These are phyloP conservation scores for Apiotrichum gamsii DNA, from an alignment of 1,284 basidiomycete species.

Conservation along the genomic window DNA sequence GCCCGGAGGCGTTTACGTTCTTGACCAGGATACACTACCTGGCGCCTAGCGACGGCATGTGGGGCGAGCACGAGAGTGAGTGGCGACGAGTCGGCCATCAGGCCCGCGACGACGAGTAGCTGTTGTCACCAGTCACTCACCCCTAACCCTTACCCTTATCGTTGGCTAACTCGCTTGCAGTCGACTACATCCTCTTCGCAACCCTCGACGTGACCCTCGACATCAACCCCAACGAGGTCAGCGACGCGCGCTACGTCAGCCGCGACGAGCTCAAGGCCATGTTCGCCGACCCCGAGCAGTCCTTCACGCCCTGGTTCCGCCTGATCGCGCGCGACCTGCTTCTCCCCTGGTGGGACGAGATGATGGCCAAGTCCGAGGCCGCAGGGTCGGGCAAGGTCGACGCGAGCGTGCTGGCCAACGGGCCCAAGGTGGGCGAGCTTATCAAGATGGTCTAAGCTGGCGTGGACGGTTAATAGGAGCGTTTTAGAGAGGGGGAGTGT, in stretches of 20 bases:
- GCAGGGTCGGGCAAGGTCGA: slow-evolving; percentile 32
- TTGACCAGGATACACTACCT: slow-evolving; percentile 96
- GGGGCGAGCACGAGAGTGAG: slow-evolving; percentile 98
- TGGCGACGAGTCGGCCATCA: slow-evolving; percentile 8
- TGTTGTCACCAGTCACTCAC: not conserved
- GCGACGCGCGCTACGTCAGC: slow-evolving; percentile 83
- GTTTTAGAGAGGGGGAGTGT: too few relatives aligned
- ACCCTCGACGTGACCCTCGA: slow-evolving; percentile 80
- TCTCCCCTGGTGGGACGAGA: slow-evolving; percentile 96
- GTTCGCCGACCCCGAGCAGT: slow-evolving; percentile 72
- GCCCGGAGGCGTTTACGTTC: slow-evolving; percentile 84
- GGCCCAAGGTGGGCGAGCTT: slow-evolving; percentile 57
- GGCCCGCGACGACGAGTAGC: too few relatives aligned
- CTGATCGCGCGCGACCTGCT: slow-evolving; percentile 94
- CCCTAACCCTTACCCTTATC: too few relatives aligned
- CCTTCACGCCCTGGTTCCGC: slow-evolving; percentile 99
- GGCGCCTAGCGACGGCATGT: slow-evolving; percentile 82
- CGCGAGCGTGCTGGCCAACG: slow-evolving; percentile 34
- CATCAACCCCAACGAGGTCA: slow-evolving; percentile 87
- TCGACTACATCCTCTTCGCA: slow-evolving; percentile 97
- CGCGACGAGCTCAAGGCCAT: slow-evolving; percentile 82
- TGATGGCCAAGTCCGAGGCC: slow-evolving; percentile 55
- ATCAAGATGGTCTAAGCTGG: slow-evolving; percentile 62
- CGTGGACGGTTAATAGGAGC: too few relatives aligned
- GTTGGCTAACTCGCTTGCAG: slow-evolving; percentile 54